Evolutionary conservation across 2,329 filamentous ascomycete species (phyloP).

Genomic region (Cytospora paraplurivora): DNA sequence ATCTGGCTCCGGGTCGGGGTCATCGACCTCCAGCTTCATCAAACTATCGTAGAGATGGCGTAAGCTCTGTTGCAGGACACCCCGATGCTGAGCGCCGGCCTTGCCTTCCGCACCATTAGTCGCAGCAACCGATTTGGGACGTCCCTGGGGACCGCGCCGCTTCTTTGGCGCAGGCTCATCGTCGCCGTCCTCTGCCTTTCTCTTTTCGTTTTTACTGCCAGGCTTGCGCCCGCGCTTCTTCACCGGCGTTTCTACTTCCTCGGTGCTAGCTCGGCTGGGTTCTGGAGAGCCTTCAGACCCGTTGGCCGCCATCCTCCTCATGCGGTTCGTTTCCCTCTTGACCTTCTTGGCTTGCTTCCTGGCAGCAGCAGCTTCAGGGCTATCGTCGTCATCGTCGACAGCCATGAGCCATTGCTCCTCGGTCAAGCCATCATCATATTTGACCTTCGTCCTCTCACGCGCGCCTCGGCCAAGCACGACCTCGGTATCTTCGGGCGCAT

Average conservation of each 20-base stretch:
- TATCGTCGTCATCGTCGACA: slow-evolving; percentile 94
- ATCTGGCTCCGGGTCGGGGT: slow-evolving; percentile 55
- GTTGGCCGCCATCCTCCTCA: slow-evolving; percentile 54
- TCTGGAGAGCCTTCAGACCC: slow-evolving; percentile 69
- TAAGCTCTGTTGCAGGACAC: slow-evolving; percentile 77
- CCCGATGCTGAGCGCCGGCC: slow-evolving; percentile 69
- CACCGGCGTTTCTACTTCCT: slow-evolving; percentile 65
- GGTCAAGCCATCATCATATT: slow-evolving; percentile 95
- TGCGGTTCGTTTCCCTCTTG: slow-evolving; percentile 74
- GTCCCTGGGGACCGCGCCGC: slow-evolving; percentile 70
- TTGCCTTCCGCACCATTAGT: slow-evolving; percentile 52
- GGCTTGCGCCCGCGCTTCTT: slow-evolving; percentile 88
- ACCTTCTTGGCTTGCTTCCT: slow-evolving; percentile 86
- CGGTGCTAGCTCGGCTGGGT: slow-evolving; percentile 79
- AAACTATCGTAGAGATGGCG: slow-evolving; percentile 76
- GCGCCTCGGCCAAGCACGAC: slow-evolving; percentile 81
- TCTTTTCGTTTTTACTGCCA: slow-evolving; percentile 74
- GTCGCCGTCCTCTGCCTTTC: slow-evolving; percentile 80
- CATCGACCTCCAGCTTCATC: slow-evolving; percentile 82
- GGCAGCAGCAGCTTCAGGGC: slow-evolving; percentile 87
- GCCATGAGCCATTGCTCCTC: slow-evolving; percentile 99
- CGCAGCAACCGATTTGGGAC: slow-evolving; percentile 60
- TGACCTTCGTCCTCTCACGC: slow-evolving; percentile 89
- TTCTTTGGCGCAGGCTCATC: slow-evolving; percentile 79
- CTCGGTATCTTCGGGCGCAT: slow-evolving; percentile 75